Base-by-base conservation (phyloP, 441 rosid genomes). In the Eruca vesicaria region DNA sequence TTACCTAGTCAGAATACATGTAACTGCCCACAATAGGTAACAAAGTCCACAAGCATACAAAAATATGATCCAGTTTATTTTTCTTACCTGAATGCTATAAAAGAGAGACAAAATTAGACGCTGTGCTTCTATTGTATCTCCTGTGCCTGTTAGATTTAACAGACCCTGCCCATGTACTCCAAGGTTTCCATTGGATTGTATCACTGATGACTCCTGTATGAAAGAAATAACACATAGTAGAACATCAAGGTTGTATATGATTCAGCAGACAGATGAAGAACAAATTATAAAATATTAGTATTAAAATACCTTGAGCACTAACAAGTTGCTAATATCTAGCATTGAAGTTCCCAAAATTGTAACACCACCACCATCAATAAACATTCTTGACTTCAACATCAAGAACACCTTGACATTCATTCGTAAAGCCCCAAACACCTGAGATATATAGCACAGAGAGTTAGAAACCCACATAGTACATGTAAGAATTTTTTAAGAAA, bases 81-180 rank as follows among this genome's bases (percentile, higher is more conserved):
- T 73, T 68, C 96, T 90, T 88, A 94, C 98, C 77, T 85, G 84
- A 73, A 94, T 84, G 73, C 87, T 84, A 74, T 73, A 91, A 73
- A 94, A 94, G 45, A 94, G 78, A 66, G 98, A 90, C 72, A 94
- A 82, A 72, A 87, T 87, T 69, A 94, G 83, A 56, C 93, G 97
- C 50, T 89, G 95, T 16, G 98, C 90, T 77, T 94, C 97, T 78
- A 94, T 91, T 62, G 80, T 69, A 80, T 94, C 86, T 18, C 98
- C 98, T 38, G 81, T 78, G 79, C 98, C 98, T 33, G 98, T 84
- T 68, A 94, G 87, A 82, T 89, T 90, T 62, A 94, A 64, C 73
- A 73, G 88, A 63, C 97, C 97, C 79, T 94, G 98, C 12, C 98
- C 97, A 71, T 89, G 93, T 77, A 94, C 93, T 81, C 97, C 98